Evolutionary conservation across 108 stramenopile species (phyloP), one percentile per base, ranked within the genome.

Genomic region (Cyclotella cryptica): DNA sequence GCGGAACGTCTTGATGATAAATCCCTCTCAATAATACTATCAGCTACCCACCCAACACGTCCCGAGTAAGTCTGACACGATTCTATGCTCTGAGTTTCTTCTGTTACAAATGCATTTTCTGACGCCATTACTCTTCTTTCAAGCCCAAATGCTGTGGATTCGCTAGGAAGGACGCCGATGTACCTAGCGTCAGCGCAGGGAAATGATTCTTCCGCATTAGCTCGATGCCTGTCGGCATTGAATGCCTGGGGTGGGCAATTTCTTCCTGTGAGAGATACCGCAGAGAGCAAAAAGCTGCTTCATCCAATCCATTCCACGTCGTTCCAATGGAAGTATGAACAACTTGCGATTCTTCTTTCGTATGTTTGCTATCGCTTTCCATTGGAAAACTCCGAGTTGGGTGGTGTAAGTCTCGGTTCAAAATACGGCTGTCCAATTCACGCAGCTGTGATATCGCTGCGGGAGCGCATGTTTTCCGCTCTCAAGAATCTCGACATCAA

Each of bases 351-450:
- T 0, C 53, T 91, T 30, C 67, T 93, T 58, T 61, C 75, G 6
- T 78, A 86, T 64, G 71, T 68, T 29, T 66, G 66, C 6, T 84
- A 84, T 57, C 84, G 72, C 30, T 92, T 77, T 75, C 93, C 94
- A 35, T 61, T 90, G 18, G 27, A n/a, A 21, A 63, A 54, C 18
- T 62, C 82, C 21, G 70, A 72, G 39, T 49, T 69, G 46, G 54
- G 63, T 41, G 88, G 82, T 5, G 80, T 82, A 26, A 90, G 90
- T 19, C 42, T 90, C 11, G 75, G 84, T 72, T 88, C 88, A 7
- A 55, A 81, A 9, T 88, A 72, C 71, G 83, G 85, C 24, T 95
- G 92, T 72, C 94, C 94, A 18, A 71, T 93, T 43, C 94, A 95
- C 71, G 69, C 84, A 42, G 60, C 85, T 3, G 41, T 95, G n/a